A percentile compares a stretch with the other conserved stretches of the same genome.
These are phyloP conservation scores for Cladorrhinum sp. DNA, from an alignment of 2,329 filamentous ascomycete genomes.

Conservation along the genomic window DNA sequence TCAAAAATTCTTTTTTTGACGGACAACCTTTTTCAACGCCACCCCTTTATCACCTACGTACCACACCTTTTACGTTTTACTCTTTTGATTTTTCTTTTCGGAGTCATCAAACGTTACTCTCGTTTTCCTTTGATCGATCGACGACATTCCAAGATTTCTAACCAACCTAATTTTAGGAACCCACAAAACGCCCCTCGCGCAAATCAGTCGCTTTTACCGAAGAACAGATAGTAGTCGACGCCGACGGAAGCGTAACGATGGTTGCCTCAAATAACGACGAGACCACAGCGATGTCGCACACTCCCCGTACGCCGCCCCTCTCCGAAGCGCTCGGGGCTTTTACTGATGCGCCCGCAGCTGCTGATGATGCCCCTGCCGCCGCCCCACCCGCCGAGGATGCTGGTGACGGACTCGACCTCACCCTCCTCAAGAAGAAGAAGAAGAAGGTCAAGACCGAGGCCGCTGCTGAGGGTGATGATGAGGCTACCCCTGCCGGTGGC, in stretches of 20 bases:
- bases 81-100: conserved; percentile 9
- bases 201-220: conserved; percentile 95
- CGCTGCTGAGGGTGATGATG: conserved; percentile 52
- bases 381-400: conserved; percentile 54
- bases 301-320: conserved; percentile 61
- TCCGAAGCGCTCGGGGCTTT: conserved; percentile 54
- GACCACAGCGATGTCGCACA: conserved; percentile 76
- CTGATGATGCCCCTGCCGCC: conserved; percentile 39
- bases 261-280: conserved; percentile 67
- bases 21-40: background rate
- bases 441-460: conserved; percentile 53
- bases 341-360: conserved; percentile 49
- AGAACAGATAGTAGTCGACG: conserved; percentile 81
- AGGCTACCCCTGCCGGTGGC: conserved; percentile 40
- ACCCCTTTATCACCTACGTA: background rate
- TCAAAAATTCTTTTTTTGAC: conserved; percentile 5
- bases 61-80: background rate
- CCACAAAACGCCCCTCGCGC: conserved; percentile 47
- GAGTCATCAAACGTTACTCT: background rate
- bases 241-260: conserved; percentile 80
- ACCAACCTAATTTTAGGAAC: conserved; percentile 26
- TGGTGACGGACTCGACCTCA: conserved; percentile 51
- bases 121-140: background rate
- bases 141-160: conserved; percentile 10
- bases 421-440: conserved; percentile 79